Evolutionary conservation across 768 basidiomycete genomes (phyloP).

Genomic region (Amanita polypyramis): DNA sequence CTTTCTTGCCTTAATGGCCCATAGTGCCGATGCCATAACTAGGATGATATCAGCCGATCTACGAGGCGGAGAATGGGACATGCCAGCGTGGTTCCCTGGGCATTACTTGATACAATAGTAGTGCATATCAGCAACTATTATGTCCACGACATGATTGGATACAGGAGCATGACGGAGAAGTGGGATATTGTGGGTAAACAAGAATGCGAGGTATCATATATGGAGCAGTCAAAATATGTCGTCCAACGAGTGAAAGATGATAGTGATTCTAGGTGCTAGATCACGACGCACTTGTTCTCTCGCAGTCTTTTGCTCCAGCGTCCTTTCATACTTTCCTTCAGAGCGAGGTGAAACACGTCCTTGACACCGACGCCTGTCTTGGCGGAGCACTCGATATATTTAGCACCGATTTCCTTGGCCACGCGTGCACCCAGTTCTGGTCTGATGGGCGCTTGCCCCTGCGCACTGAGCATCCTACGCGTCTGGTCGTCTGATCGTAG

Average conservation of each 20-base stretch:
- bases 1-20: neutral
- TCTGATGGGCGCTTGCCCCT: constrained; percentile 75
- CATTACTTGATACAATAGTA: constrained; percentile 28
- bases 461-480: constrained; percentile 80
- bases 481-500: constrained; percentile 80
- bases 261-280: constrained; percentile 14
- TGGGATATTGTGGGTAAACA: constrained; percentile 2
- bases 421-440: constrained; percentile 76
- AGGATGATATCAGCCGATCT: constrained; percentile 48
- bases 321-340: constrained; percentile 82
- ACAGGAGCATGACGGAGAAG: neutral
- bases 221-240: neutral
- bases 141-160: neutral
- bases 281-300: constrained; percentile 63
- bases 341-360: constrained; percentile 83
- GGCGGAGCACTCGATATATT: constrained; percentile 90
- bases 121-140: neutral
- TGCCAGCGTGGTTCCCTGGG: constrained; percentile 55
- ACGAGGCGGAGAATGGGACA: constrained; percentile 30
- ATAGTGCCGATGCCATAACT: constrained; percentile 52
- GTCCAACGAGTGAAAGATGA: neutral
- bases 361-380: constrained; percentile 87
- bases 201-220: constrained; percentile 3
- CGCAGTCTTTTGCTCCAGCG: constrained; percentile 66
- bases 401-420: constrained; percentile 87